Evolutionary conservation across 371 early-diverging fungal species (phyloP).

Genomic region (Rhizopus arrhizus): DNA sequence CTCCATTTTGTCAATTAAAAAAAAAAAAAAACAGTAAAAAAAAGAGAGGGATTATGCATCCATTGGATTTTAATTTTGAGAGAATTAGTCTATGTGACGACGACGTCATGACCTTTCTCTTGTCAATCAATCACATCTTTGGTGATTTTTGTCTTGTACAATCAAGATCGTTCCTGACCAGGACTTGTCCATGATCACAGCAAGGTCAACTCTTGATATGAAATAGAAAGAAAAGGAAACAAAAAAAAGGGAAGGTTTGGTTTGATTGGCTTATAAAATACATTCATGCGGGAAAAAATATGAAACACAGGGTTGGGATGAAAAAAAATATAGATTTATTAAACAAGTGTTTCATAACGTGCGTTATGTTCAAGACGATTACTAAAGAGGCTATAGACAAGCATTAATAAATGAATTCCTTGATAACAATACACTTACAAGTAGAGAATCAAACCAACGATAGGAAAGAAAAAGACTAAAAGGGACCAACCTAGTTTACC

Average conservation of each 20-base stretch:
- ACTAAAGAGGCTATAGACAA: constrained; percentile 54
- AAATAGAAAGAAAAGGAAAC: background rate
- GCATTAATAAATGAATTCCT: background rate
- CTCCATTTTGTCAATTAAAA: background rate
- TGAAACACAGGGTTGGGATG: background rate
- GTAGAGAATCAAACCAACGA: constrained; percentile 60
- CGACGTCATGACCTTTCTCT: too few species aligned
- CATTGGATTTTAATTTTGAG: too few species aligned
- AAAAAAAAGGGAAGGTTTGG: background rate
- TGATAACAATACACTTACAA: constrained; percentile 52
- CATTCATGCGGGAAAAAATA: background rate
- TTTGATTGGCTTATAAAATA: background rate
- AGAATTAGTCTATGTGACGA: too few species aligned
- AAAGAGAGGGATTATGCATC: background rate
- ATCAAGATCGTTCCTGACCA: too few species aligned
- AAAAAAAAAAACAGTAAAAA: background rate
- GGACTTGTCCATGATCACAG: too few species aligned
- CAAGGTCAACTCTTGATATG: background rate
- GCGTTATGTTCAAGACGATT: constrained; percentile 56
- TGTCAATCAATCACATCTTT: too few species aligned
- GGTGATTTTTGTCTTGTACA: too few species aligned
- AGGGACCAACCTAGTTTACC: constrained; percentile 62
- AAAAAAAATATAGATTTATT: constrained; percentile 3
- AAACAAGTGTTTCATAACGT: constrained; percentile 51
- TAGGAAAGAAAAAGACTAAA: constrained; percentile 65